These are phyloP conservation scores for Amaranthus hypochondriacus DNA, from an alignment of 148 eudicot species.

Conservation along the genomic window DNA sequence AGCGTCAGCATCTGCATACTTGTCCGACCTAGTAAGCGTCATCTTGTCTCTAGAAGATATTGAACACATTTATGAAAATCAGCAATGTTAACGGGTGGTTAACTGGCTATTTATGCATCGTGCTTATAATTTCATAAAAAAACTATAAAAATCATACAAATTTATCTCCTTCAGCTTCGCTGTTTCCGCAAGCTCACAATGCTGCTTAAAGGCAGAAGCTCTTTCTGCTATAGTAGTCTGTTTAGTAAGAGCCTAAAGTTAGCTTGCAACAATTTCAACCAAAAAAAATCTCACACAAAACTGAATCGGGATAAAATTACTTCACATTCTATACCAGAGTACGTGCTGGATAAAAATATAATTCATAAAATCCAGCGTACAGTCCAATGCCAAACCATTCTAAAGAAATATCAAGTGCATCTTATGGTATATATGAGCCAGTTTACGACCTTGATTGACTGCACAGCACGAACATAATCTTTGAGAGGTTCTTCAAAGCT, in stretches of 20 bases:
- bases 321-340: no score
- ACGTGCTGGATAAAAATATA: background rate
- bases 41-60: slow-evolving; percentile 62
- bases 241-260: slow-evolving; percentile 21
- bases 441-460: slow-evolving; percentile 70
- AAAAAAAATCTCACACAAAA: no score
- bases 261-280: background rate
- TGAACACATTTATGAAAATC: slow-evolving; percentile 5
- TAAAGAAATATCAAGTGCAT: background rate
- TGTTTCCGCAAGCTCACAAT: slow-evolving; percentile 83
- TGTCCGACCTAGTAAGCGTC: slow-evolving; percentile 76
- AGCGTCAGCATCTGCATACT: slow-evolving; percentile 65
- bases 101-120: background rate
- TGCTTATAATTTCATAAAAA: background rate
- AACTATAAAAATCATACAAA: slow-evolving; percentile 47
- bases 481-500: slow-evolving; percentile 96
- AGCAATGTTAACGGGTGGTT: slow-evolving; percentile 1
- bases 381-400: no score
- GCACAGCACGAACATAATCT: slow-evolving; percentile 95
- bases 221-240: slow-evolving; percentile 94
- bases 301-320: no score
- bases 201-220: slow-evolving; percentile 86
- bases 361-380: background rate
- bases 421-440: background rate
- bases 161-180: slow-evolving; percentile 91